Conservation (phyloP, 2,329 filamentous ascomycete genomes). For the Penicillium sp. region DNA sequence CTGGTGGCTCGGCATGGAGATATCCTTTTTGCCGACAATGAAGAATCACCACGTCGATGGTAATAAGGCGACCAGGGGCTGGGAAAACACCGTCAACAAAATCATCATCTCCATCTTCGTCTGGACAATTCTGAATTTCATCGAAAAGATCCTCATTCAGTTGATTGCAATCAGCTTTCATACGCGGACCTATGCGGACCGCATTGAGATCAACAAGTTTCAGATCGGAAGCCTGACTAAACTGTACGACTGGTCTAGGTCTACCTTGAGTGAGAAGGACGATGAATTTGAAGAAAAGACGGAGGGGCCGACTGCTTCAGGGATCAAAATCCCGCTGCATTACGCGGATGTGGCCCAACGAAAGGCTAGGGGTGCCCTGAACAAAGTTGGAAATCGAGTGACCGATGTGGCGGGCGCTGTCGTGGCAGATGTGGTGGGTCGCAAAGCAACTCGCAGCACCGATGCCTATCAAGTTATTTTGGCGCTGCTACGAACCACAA, state of each 20-base stretch:
- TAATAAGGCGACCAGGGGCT: constrained; percentile 54
- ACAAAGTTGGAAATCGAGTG: constrained; percentile 78
- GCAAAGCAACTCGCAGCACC: constrained; percentile 63
- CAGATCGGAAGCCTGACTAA: constrained; percentile 70
- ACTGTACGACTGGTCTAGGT: constrained; percentile 63
- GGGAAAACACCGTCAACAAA: constrained; percentile 80
- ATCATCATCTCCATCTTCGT: constrained; percentile 84
- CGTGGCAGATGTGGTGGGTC: constrained; percentile 88
- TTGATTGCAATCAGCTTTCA: constrained; percentile 94
- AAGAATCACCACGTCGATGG: constrained; percentile 61
- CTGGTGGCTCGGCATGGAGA: constrained; percentile 83
- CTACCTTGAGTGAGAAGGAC: constrained; percentile 61
- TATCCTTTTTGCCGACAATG: constrained; percentile 83
- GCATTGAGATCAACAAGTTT: constrained; percentile 90
- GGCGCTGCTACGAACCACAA: constrained; percentile 69
- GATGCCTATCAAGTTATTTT: constrained; percentile 83
- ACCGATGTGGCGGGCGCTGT: constrained; percentile 82
- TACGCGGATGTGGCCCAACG: constrained; percentile 67
- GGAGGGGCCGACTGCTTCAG: constrained; percentile 51
- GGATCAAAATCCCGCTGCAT: constrained; percentile 70
- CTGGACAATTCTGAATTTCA: constrained; percentile 73
- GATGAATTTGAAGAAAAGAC: constrained; percentile 69
- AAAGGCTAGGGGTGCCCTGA: constrained; percentile 72
- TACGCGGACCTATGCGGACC: constrained; percentile 80
- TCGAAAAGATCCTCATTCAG: constrained; percentile 91